A percentile compares a stretch with the other conserved stretches of the same genome.
Evolutionary conservation across 352 stramenopile genomes (phyloP).

Genomic region (Pythium sukuiense): DNA sequence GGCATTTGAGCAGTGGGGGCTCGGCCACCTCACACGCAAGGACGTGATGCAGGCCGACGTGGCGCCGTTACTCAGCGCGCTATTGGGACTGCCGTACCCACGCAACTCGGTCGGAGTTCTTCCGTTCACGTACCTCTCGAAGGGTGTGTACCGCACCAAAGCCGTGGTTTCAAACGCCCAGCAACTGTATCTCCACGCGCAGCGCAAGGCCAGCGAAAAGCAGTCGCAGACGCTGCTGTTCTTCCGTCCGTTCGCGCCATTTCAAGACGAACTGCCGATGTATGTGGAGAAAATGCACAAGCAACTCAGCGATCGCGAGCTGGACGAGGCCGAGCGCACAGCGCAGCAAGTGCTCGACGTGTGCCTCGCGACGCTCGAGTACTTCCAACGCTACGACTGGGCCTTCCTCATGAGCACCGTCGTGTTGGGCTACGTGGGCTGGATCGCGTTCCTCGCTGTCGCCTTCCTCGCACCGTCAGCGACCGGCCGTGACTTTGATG

Average conservation of each 20-base stretch:
- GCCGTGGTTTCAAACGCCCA: conserved; percentile 73
- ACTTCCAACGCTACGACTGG: conserved; percentile 87
- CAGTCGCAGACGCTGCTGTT: conserved; percentile 51
- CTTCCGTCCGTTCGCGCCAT: conserved; percentile 57
- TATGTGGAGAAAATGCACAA: conserved; percentile 32
- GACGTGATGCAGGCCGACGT: conserved; percentile 88
- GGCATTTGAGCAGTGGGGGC: conserved; percentile 47
- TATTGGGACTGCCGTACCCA: conserved; percentile 73
- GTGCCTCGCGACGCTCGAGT: conserved; percentile 71
- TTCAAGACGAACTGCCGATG: conserved; percentile 40
- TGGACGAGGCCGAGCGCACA: conserved; percentile 41
- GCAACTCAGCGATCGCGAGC: conserved; percentile 20
- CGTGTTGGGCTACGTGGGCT: conserved; percentile 74
- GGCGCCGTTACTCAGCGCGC: conserved; percentile 66
- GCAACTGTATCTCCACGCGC: conserved; percentile 66
- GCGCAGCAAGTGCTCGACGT: conserved; percentile 73
- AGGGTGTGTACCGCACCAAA: conserved; percentile 59
- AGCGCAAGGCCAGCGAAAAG: conserved; percentile 70
- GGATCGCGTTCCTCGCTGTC: conserved; percentile 63
- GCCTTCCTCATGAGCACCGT: conserved; percentile 78
- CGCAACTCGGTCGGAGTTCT: conserved; percentile 84
- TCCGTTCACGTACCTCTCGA: conserved; percentile 65
- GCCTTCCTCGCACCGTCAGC: conserved; percentile 56
- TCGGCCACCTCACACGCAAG: conserved; percentile 50
- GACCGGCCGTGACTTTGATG: conserved; percentile 29